Evolutionary conservation across 371 early-diverging fungal species (phyloP).

Genomic region (Zychaea mexicana): DNA sequence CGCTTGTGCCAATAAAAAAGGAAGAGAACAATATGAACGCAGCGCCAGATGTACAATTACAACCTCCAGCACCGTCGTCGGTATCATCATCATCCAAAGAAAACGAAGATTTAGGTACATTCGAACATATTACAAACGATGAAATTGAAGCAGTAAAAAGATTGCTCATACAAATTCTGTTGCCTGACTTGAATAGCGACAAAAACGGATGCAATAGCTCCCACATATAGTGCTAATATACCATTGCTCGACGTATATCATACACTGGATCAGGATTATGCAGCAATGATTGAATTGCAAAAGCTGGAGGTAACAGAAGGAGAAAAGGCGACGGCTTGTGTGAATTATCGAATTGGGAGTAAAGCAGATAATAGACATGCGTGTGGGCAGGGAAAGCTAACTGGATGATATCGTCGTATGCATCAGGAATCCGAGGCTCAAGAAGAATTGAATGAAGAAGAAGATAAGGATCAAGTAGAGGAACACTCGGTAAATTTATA

Average conservation of each 20-base stretch:
- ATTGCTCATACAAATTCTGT: too few relatives aligned
- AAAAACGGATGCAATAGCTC: neutral
- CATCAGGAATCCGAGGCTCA: constrained; percentile 50
- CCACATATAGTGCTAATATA: constrained; percentile 14
- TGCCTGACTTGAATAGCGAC: neutral
- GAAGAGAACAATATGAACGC: neutral
- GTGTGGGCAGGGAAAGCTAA: neutral
- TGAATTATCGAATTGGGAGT: too few relatives aligned
- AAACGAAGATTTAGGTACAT: neutral
- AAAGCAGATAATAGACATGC: neutral
- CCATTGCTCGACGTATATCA: constrained; percentile 75
- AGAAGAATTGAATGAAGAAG: constrained; percentile 54
- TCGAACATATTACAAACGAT: neutral
- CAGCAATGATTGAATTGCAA: constrained; percentile 67
- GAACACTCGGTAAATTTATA: constrained; percentile 21
- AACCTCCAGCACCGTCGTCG: neutral
- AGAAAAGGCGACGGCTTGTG: too few relatives aligned
- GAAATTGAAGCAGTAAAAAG: neutral
- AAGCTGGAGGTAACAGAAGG: constrained; percentile 49
- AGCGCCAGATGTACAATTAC: too few relatives aligned
- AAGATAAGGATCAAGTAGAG: constrained; percentile 45
- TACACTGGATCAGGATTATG: constrained; percentile 77
- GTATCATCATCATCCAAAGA: neutral
- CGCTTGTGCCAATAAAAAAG: neutral
- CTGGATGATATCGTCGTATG: neutral